Base-by-base conservation (phyloP, 2,329 filamentous ascomycete species). In the Fusarium camptoceras region DNA sequence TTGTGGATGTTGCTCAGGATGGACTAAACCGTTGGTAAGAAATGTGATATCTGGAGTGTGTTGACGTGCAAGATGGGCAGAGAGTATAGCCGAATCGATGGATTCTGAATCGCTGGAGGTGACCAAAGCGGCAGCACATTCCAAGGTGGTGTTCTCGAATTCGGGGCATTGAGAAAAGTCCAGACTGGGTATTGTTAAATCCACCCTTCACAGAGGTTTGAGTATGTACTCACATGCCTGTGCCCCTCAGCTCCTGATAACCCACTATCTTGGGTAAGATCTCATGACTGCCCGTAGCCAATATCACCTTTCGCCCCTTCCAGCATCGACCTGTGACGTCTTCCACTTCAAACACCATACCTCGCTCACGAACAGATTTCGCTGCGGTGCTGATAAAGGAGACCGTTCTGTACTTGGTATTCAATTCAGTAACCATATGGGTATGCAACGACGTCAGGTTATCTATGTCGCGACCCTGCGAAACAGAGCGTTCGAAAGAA, bases 91-190 rank as follows among this genome's bases (percentile, higher is more conserved):
- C 2, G 25, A 12, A 1, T 64, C 30, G 2, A 58, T 28, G 2
- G 37, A 44, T 2, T 27, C 28, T 12, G 22, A 2, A 3, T 30
- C 27, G 14, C 39, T 16, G 0, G 43, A 44, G 25, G 30, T 24
- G 6, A 64, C 15, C 24, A 64, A 10, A 4, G 27, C 15, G 9
- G 49, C 50, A 4, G 61, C 43, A 0, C 11, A 11, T 16, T 34
- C 6, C 5, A 34, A 6, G 3, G 0, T 2, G 3, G 4, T 5
- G 0, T 2, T 2, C 14, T 9, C 3, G 3, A 30, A 1, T 2
- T 12, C 22, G 3, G 6, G 25, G 2, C n/a, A 34, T 7, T 24
- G n/a, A 2, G 46, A 31, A 9, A 27, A 20, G 3, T 65, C 41
- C 0, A 59, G 20, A 7, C 61, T 64, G 1, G 1, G 8, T 0